These are phyloP conservation scores for Polytrichum commune DNA, from an alignment of 225 moss, liverwort and hornwort species.

Conservation along the genomic window DNA sequence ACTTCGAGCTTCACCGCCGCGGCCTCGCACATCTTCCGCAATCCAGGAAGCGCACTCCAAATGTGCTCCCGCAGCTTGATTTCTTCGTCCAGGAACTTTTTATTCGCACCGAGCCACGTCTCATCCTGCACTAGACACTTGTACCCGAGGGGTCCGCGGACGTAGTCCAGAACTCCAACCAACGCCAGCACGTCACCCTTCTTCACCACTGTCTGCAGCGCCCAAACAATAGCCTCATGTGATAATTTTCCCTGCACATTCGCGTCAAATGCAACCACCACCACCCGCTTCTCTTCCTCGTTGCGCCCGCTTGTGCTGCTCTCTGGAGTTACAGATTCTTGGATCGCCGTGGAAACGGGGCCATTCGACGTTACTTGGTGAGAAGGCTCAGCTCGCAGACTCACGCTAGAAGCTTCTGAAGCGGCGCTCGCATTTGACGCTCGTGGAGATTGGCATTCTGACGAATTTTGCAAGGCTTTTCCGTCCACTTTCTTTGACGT, in stretches of 20 bases:
- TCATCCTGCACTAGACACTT: slow-evolving; percentile 40
- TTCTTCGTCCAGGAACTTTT: slow-evolving; percentile 21
- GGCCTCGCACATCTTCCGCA: slow-evolving; percentile 21
- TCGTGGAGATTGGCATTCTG: not conserved
- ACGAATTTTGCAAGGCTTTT: not conserved
- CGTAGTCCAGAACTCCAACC: slow-evolving; percentile 26
- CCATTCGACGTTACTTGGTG: no score
- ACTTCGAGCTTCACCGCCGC: slow-evolving; percentile 25
- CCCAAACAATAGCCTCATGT: slow-evolving; percentile 22
- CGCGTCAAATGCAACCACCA: slow-evolving; percentile 40
- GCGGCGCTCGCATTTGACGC: not conserved
- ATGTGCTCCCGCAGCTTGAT: slow-evolving; percentile 1
- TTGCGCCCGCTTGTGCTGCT: not conserved
- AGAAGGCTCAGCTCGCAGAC: no score
- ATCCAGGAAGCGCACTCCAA: slow-evolving; percentile 17
- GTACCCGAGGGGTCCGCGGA: slow-evolving; percentile 48
- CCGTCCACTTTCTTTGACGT: no score
- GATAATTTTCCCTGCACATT: slow-evolving; percentile 14
- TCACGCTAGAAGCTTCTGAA: not conserved
- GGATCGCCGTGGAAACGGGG: no score
- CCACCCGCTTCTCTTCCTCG: not conserved
- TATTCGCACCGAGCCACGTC: slow-evolving; percentile 43
- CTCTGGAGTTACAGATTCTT: no score
- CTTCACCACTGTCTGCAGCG: slow-evolving; percentile 20
- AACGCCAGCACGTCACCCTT: slow-evolving; percentile 29